Conservation (phyloP, 106 monocot genomes). For the Phalaenopsis equestris region DNA sequence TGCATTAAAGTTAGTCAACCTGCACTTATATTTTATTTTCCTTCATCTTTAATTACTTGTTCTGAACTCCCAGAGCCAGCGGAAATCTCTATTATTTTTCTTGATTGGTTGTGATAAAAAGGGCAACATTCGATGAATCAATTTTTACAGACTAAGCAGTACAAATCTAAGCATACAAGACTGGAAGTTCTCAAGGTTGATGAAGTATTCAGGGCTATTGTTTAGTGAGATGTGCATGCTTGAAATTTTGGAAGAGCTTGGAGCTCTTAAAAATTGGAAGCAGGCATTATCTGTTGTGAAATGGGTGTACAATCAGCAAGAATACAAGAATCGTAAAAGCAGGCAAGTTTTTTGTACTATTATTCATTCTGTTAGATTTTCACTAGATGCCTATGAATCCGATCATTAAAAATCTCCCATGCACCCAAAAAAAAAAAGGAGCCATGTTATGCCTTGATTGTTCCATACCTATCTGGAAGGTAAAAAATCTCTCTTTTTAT, state of each 20-base stretch:
- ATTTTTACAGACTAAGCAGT: conserved; percentile 36
- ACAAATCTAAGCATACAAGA: conserved; percentile 51
- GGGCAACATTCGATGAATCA: background rate
- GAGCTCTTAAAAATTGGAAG: conserved; percentile 59
- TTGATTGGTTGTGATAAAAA: background rate
- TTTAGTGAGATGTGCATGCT: conserved; percentile 65
- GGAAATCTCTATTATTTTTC: background rate
- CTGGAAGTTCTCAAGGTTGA: conserved; percentile 87
- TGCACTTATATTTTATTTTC: background rate
- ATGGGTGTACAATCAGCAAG: conserved; percentile 78
- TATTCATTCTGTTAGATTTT: background rate
- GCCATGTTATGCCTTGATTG: no score
- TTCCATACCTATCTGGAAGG: background rate
- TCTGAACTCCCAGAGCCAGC: background rate
- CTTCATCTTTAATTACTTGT: background rate
- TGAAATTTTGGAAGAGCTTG: conserved; percentile 52
- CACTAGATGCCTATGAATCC: background rate
- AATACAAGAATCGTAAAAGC: conserved; percentile 75
- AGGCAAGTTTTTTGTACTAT: conserved; percentile 34
- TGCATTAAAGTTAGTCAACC: background rate
- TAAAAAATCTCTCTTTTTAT: background rate
- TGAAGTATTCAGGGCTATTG: conserved; percentile 73
- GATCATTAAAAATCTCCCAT: no score
- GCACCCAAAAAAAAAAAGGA: no score
- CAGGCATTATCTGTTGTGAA: conserved; percentile 74